A percentile compares a stretch with the other conserved stretches of the same genome.
phyloP scores from a whole-genome alignment of 2,329 filamentous ascomycete genomes.

The Xylaria arbuscula region DNA sequence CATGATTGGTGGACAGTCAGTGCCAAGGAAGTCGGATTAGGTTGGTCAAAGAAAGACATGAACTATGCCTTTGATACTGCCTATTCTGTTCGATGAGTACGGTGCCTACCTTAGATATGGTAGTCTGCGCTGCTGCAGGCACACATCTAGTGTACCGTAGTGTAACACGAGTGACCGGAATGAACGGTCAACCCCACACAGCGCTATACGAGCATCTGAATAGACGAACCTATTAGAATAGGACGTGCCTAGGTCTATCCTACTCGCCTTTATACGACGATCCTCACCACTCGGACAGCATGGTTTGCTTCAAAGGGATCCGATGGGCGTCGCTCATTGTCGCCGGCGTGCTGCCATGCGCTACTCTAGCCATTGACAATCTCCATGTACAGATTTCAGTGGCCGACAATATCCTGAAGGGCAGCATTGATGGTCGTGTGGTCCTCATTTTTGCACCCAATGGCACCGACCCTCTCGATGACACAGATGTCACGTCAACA shows the following conservation, averaged over 20 bases:
- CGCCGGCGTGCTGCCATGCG: slow-evolving; percentile 25
- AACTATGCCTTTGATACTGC: not conserved
- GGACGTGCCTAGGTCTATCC: not conserved
- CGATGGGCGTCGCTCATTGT: slow-evolving; percentile 33
- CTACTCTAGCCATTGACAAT: slow-evolving; percentile 11
- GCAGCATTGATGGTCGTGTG: slow-evolving; percentile 39
- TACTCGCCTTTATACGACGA: not conserved
- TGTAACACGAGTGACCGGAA: slow-evolving; percentile 18
- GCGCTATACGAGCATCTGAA: slow-evolving; percentile 15
- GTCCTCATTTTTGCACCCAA: slow-evolving; percentile 44
- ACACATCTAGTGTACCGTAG: too few relatives aligned
- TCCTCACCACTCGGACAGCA: slow-evolving; percentile 15
- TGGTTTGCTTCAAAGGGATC: slow-evolving; percentile 30
- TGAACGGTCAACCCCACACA: slow-evolving; percentile 1
- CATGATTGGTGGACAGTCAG: not conserved
- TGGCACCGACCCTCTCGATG: slow-evolving; percentile 41
- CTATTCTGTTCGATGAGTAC: not conserved
- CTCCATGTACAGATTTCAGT: slow-evolving; percentile 43
- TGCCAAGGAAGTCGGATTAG: not conserved
- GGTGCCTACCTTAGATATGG: slow-evolving; percentile 1
- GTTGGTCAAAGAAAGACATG: not conserved
- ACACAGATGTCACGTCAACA: slow-evolving; percentile 40
- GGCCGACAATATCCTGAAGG: slow-evolving; percentile 38
- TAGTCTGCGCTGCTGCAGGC: not conserved
- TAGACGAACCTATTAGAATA: not conserved